Evolutionary conservation across 768 basidiomycete species (phyloP), one percentile per base, ranked within the genome.

Genomic region (Trichaptum fuscoviolaceum): DNA sequence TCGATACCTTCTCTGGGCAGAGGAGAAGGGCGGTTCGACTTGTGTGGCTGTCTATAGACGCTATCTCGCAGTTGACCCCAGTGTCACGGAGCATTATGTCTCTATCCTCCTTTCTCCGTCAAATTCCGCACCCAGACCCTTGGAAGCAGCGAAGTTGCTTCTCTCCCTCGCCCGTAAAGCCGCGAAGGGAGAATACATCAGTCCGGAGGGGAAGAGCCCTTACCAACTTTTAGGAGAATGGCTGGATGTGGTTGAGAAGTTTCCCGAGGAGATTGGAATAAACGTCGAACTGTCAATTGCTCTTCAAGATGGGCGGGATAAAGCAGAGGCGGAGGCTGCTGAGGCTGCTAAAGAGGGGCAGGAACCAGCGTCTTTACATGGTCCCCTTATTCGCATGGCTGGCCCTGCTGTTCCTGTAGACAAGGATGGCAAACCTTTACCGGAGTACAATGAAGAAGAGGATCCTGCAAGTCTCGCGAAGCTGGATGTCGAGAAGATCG

Each of bases 151-250:
- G 5, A 99, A 99, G 74, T 83, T 96, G 18, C 81, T 97, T 25
- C 82, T 99, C 30, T 84, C 86, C 1, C 78, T 99, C 66, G 93
- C 94, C 30, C 85, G 95, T 64, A 91, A 91, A 73, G 93, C 96
- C 1, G 83, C 90, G 0, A 82, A 85, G 57, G 95, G 95, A 26
- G 86, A 89, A 67, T 98, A 97, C 73, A 81, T 80, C 17, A 94
- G 93, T 67, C 88, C 93, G 0, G 95, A 98, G 75, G 92, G 92
- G 62, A 98, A 98, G 78, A 96, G 95, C 67, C 90, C 96, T 0
- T 98, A 97, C 73, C 95, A 98, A 72, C 83, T 99, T 3, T 86
- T 99, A 24, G 88, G 88, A 64, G 93, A 97, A 69, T 99, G 92
- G 83, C 85, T 99, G 58, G 92, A 96, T 36, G 86, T 97, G 4